A percentile compares a stretch with the other conserved stretches of the same genome.
phyloP scores from a whole-genome alignment of 345 rosid genomes.

The Acer yangbiense region DNA sequence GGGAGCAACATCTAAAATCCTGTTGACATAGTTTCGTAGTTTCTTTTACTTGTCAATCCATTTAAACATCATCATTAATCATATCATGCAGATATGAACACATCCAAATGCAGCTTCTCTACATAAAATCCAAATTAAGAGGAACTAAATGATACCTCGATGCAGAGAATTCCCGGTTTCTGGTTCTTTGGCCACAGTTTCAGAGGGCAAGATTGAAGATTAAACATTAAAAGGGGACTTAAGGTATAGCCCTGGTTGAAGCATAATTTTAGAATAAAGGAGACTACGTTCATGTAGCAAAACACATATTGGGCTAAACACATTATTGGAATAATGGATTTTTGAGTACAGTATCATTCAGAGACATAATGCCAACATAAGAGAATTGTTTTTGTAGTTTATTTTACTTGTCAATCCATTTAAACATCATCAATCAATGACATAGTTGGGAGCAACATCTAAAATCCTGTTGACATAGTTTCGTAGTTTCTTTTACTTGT shows the following conservation, averaged over 20 bases:
- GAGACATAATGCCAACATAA: background rate
- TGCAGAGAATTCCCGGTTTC: no score
- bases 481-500: no score
- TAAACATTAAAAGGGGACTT: background rate
- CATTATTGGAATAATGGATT: background rate
- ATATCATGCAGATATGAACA: background rate
- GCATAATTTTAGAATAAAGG: background rate
- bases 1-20: conserved; percentile 88
- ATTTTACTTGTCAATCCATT: background rate
- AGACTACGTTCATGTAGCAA: background rate
- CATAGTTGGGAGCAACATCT: conserved; percentile 88
- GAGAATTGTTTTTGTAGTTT: background rate
- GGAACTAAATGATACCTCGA: no score
- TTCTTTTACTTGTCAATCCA: no score
- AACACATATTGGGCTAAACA: background rate
- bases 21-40: conserved; percentile 15
- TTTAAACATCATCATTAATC: background rate
- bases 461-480: conserved; percentile 49
- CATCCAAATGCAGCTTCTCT: no score
- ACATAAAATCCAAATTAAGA: no score
- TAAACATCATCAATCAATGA: conserved; percentile 61
- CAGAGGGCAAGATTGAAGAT: no score
- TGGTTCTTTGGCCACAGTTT: no score
- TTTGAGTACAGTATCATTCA: background rate
- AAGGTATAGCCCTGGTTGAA: background rate